Percentiles rank a stretch among this genome's conserved stretches.
Evolutionary conservation across 257 asterid genomes (phyloP).

Genomic region (Nicotiana noctiflora): DNA sequence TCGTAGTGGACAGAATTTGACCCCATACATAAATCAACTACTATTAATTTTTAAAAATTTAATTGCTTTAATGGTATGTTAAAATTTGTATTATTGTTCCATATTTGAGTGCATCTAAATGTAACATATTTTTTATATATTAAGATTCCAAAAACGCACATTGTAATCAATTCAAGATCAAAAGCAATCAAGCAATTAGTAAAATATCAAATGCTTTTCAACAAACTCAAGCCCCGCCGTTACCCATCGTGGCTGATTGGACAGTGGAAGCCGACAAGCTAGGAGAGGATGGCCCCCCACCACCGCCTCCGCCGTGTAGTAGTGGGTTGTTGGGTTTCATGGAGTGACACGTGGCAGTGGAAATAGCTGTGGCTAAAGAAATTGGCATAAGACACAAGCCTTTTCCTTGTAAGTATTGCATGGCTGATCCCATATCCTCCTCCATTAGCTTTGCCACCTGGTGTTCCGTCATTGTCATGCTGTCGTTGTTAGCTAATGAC

Average conservation of each 20-base stretch:
- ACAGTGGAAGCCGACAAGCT: conserved; percentile 64
- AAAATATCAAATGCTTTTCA: no score
- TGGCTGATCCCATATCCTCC: conserved; percentile 94
- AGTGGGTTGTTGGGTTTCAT: conserved; percentile 30
- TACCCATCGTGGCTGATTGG: conserved; percentile 44
- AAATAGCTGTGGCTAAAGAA: conserved; percentile 79
- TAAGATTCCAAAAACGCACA: no score
- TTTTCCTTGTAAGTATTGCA: conserved; percentile 93
- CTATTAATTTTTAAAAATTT: no score
- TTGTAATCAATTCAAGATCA: no score
- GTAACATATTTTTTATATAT: no score
- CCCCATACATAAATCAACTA: no score
- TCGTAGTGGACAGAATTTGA: no score
- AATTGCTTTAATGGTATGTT: no score
- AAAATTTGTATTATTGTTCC: no score
- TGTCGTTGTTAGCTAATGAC: conserved; percentile 47
- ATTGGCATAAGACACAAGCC: conserved; percentile 96
- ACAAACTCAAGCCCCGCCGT: conserved; percentile 32
- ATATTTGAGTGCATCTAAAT: no score
- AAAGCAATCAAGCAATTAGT: no score
- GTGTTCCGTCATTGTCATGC: conserved; percentile 73
- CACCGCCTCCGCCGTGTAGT: conserved; percentile 9
- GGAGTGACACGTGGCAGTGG: conserved; percentile 67
- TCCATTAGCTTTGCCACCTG: conserved; percentile 96
- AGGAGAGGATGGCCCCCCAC: conserved; percentile 39